Percentiles rank a stretch among this genome's conserved stretches.
Evolutionary conservation across 257 asterid species (phyloP).

Genomic region (Asclepias syriaca): DNA sequence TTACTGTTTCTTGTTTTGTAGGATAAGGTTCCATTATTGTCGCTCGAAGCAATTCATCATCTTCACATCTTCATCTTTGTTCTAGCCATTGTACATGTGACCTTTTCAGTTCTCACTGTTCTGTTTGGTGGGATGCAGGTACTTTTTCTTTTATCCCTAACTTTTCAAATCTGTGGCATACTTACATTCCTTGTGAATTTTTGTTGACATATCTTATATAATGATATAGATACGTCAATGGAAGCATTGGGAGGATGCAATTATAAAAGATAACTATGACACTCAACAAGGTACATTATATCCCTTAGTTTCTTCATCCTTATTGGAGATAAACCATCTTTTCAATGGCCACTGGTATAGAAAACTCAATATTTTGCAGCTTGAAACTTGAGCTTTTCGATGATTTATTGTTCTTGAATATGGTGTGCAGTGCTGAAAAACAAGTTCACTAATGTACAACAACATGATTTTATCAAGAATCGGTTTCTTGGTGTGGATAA

Average conservation of each 20-base stretch:
- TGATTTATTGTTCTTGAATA: background rate
- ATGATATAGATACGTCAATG: slow-evolving; percentile 77
- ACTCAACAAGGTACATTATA: slow-evolving; percentile 41
- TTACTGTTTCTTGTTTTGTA: slow-evolving; percentile 16
- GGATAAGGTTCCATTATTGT: slow-evolving; percentile 54
- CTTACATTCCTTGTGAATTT: background rate
- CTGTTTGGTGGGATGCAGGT: slow-evolving; percentile 65
- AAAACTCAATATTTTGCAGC: background rate
- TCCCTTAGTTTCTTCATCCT: background rate
- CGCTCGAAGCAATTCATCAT: slow-evolving; percentile 60
- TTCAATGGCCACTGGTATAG: background rate
- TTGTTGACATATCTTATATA: slow-evolving; percentile 9
- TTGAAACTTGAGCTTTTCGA: background rate
- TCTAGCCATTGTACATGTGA: slow-evolving; percentile 60
- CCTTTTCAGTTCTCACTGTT: slow-evolving; percentile 58
- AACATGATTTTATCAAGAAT: slow-evolving; percentile 79
- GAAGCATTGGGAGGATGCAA: slow-evolving; percentile 89
- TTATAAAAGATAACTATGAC: slow-evolving; percentile 53
- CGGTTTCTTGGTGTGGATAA: slow-evolving; percentile 73
- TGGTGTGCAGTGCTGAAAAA: slow-evolving; percentile 45
- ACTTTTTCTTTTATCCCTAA: slow-evolving; percentile 2
- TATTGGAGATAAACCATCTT: background rate
- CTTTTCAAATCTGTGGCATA: slow-evolving; percentile 1
- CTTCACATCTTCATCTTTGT: slow-evolving; percentile 78
- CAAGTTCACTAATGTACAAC: slow-evolving; percentile 70